These are phyloP conservation scores for Phytophthora melonis DNA, from an alignment of 352 stramenopile genomes.

Conservation along the genomic window DNA sequence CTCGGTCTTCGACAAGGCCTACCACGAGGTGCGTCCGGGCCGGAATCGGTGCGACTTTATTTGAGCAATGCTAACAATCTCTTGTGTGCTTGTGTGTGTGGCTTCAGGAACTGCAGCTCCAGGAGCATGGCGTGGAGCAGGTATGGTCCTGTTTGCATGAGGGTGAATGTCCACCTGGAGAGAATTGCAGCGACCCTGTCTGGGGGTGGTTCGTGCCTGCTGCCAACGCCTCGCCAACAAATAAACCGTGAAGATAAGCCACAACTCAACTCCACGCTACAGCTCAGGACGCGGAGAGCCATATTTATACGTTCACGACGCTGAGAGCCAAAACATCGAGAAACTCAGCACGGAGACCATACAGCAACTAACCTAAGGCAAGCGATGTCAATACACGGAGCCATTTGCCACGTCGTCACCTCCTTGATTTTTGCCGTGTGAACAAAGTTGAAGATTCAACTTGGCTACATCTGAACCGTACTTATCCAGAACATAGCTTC, in stretches of 20 bases:
- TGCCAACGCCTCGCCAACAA: slow-evolving; percentile 27
- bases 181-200: slow-evolving; percentile 57
- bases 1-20: slow-evolving; percentile 50
- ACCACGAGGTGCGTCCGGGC: slow-evolving; percentile 40
- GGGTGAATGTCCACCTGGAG: slow-evolving; percentile 38
- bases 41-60: not conserved
- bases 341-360: not conserved
- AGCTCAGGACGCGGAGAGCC: not conserved
- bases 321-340: not conserved
- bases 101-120: slow-evolving; percentile 28
- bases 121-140: slow-evolving; percentile 29
- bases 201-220: slow-evolving; percentile 77
- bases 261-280: not conserved
- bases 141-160: slow-evolving; percentile 48
- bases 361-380: slow-evolving; percentile 3
- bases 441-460: not conserved
- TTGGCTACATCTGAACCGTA: not conserved
- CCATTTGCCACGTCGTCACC: slow-evolving; percentile 15
- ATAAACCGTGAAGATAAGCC: slow-evolving; percentile 16
- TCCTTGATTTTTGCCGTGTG: slow-evolving; percentile 23
- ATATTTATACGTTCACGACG: slow-evolving; percentile 40
- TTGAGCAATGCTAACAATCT: slow-evolving; percentile 15
- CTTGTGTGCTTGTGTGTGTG: slow-evolving; percentile 7
- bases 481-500: slow-evolving; percentile 11
- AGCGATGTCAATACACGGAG: not conserved